Base-by-base conservation (phyloP, 2,329 filamentous ascomycete species). In the Monilinia fructicola region DNA sequence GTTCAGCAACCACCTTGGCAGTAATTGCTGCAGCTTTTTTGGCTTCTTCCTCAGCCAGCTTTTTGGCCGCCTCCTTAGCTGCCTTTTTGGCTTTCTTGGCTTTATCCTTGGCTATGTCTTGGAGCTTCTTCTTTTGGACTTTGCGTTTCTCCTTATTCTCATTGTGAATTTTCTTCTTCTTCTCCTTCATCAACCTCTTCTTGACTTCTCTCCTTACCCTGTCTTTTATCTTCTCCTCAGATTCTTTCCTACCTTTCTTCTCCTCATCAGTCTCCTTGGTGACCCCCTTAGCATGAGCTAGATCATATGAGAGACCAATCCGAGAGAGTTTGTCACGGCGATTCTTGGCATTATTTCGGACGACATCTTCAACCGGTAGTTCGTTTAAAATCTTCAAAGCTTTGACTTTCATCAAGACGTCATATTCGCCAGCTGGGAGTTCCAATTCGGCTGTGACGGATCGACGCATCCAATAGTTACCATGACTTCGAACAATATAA, bases 251-350 rank as follows among this genome's bases (percentile, higher is more conserved):
- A 0, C 79, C 80, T 58, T 78, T 78, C 74, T 81, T 82, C 67
- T 71, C 68, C n/a, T 71, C 68, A 0, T 78, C 23, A 11, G 60
- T 80, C 71, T 86, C 83, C 14, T 81, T 77, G 35, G 83, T 72
- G 38, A 79, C 78, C 2, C 85, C 85, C 73, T 87, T 87, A 73
- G 81, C 83, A 74, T 88, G 85, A 0, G 85, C 85, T 4, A 87
- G 73, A 70, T 88, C 85, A 67, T 88, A 87, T 0, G 84, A 82
- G 40, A 84, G 80, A 4, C 85, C 85, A n/a, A 87, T 83, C 35
- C 84, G 81, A 1, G 84, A 79, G 4, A 88, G 78, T 76, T 88
- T 88, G 60, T 86, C 83, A 4, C 71, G 70, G 18, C 71, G 85
- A 81, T 65, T 66, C 38, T 72, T 69, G 6, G 69, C 71, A 61